phyloP scores from a whole-genome alignment of 2,329 filamentous ascomycete species.

The Penicillium verrucosum region DNA sequence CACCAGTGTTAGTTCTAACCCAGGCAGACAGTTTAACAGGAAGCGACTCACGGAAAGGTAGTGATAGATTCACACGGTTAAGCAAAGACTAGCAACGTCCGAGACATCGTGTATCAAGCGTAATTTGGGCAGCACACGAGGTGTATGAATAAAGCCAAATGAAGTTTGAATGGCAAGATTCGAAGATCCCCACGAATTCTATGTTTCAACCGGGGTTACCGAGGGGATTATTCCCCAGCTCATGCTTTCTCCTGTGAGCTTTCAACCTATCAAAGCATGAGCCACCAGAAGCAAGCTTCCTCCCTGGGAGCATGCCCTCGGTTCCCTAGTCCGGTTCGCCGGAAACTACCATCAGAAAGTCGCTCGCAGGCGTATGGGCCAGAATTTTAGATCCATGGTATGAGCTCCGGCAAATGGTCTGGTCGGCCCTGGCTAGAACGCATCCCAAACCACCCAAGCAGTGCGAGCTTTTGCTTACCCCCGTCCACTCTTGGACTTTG shows the following conservation, averaged over 20 bases:
- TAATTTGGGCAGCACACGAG: neutral
- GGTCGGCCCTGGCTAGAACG: neutral
- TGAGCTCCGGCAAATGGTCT: neutral
- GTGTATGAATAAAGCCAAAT: neutral
- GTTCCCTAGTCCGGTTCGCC: conserved; percentile 25
- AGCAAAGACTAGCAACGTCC: neutral
- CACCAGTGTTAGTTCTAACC: neutral
- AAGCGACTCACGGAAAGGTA: neutral
- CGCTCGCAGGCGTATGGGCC: conserved; percentile 6
- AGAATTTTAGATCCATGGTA: conserved; percentile 9
- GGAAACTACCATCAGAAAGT: conserved; percentile 16
- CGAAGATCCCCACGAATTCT: conserved; percentile 6
- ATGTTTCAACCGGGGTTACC: conserved; percentile 6
- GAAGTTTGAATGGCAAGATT: neutral
- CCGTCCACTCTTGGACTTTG: too few species aligned
- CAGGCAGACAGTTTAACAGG: neutral
- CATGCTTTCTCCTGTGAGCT: conserved; percentile 3
- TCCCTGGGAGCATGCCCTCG: conserved; percentile 7
- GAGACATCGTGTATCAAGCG: neutral
- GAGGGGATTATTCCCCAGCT: neutral
- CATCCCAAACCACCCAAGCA: neutral
- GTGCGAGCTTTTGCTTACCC: neutral
- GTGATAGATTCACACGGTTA: neutral
- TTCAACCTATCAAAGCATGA: conserved; percentile 11
- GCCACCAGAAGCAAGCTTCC: conserved; percentile 1